phyloP scores from a whole-genome alignment of 225 moss, liverwort and hornwort genomes.

The Bryoerythrophyllum caledonicum region DNA sequence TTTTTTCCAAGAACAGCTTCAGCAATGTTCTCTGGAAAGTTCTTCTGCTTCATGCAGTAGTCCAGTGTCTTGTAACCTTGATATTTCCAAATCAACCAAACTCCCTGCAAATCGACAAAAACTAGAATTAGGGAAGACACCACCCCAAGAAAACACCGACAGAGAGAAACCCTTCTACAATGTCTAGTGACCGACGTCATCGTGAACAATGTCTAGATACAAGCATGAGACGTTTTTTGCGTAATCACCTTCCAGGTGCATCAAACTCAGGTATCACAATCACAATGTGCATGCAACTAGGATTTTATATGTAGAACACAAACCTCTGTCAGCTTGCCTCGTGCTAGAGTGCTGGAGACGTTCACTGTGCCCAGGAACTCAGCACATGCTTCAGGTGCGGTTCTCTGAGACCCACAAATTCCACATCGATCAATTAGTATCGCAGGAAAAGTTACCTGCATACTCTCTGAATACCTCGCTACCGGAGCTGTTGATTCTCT shows the following conservation, averaged over 20 bases:
- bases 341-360: slow-evolving; percentile 63
- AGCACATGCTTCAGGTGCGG: slow-evolving; percentile 79
- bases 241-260: background rate
- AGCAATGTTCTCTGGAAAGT: slow-evolving; percentile 80
- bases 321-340: slow-evolving; percentile 84
- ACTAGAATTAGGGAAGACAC: slow-evolving; percentile 17
- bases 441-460: slow-evolving; percentile 11
- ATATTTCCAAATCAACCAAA: slow-evolving; percentile 91
- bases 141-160: slow-evolving; percentile 13
- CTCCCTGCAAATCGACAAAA: slow-evolving; percentile 57
- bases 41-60: slow-evolving; percentile 80
- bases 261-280: slow-evolving; percentile 8
- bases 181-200: background rate
- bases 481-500: background rate
- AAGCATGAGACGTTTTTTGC: background rate
- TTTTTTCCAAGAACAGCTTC: slow-evolving; percentile 61
- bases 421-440: background rate
- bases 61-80: slow-evolving; percentile 81
- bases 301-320: background rate
- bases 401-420: slow-evolving; percentile 49
- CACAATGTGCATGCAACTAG: slow-evolving; percentile 11
- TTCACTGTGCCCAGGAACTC: slow-evolving; percentile 78
- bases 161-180: slow-evolving; percentile 1
- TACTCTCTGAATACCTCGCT: slow-evolving; percentile 1
- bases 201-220: background rate